phyloP scores from a whole-genome alignment of 192 early-diverging fungal species.

The Pilaira anomala region DNA sequence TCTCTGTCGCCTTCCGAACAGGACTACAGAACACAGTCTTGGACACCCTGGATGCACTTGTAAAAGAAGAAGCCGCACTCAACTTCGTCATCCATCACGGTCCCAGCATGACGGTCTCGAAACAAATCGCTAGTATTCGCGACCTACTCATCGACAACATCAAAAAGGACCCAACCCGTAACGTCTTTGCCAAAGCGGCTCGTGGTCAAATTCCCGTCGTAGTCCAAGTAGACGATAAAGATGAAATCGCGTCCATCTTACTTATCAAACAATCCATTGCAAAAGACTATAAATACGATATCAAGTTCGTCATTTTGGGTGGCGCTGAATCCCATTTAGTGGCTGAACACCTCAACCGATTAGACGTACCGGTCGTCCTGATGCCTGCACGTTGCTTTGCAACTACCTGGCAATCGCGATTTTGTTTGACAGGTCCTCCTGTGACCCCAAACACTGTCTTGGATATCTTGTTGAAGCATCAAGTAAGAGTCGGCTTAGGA shows the following conservation, averaged over 20 bases:
- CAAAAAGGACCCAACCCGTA: slow-evolving; percentile 19
- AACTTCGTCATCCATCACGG: slow-evolving; percentile 51
- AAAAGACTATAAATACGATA: slow-evolving; percentile 10
- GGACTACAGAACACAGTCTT: slow-evolving; percentile 50
- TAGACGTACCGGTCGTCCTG: slow-evolving; percentile 62
- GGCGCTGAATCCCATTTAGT: slow-evolving; percentile 67
- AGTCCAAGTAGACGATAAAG: slow-evolving; percentile 49
- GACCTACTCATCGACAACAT: slow-evolving; percentile 34
- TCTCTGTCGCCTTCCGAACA: slow-evolving; percentile 62
- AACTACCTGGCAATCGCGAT: slow-evolving; percentile 51
- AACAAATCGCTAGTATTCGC: slow-evolving; percentile 51
- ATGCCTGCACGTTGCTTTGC: slow-evolving; percentile 63
- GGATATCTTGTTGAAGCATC: slow-evolving; percentile 49
- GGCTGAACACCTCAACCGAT: slow-evolving; percentile 50
- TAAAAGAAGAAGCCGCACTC: slow-evolving; percentile 56
- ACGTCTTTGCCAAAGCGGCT: slow-evolving; percentile 42
- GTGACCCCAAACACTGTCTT: slow-evolving; percentile 46
- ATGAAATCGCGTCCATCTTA: slow-evolving; percentile 64
- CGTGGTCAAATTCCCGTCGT: slow-evolving; percentile 51
- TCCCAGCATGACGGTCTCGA: slow-evolving; percentile 42
- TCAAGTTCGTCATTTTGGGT: slow-evolving; percentile 55
- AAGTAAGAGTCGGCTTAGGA: slow-evolving; percentile 58
- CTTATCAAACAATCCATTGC: slow-evolving; percentile 49
- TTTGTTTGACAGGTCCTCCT: slow-evolving; percentile 57
- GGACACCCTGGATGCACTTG: slow-evolving; percentile 38